These are phyloP conservation scores for Lanmaoa rubissima DNA, from an alignment of 768 basidiomycete species.

Conservation along the genomic window DNA sequence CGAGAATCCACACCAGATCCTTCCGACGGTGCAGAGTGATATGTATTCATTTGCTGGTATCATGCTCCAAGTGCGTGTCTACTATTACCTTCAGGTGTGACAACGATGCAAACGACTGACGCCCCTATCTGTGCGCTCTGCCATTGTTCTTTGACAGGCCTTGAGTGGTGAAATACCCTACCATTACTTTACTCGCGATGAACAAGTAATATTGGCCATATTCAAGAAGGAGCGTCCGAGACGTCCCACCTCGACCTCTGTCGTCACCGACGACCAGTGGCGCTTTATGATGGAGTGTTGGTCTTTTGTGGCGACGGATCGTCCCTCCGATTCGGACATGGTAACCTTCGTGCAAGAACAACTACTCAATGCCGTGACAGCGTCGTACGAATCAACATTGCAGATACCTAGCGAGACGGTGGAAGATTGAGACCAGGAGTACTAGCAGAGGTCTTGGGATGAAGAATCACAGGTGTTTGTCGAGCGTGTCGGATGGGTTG, in stretches of 20 bases:
- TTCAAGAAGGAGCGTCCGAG: conserved; percentile 8
- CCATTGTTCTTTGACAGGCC: conserved; percentile 4
- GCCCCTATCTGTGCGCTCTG: background rate
- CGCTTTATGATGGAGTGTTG: conserved; percentile 24
- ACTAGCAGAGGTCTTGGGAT: background rate
- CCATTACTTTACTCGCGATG: conserved; percentile 18
- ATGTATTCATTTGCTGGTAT: conserved; percentile 34
- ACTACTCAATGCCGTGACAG: conserved; percentile 4
- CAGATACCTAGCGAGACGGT: background rate
- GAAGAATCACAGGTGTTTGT: no score
- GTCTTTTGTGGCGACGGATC: conserved; percentile 26
- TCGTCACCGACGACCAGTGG: conserved; percentile 24
- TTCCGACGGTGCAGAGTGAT: conserved; percentile 34
- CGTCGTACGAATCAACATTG: background rate
- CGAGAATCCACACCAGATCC: background rate
- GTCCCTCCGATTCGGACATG: conserved; percentile 35
- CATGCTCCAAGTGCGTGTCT: conserved; percentile 22
- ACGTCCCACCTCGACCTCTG: conserved; percentile 1
- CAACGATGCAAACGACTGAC: no score
- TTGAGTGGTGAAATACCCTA: conserved; percentile 26
- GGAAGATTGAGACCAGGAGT: background rate
- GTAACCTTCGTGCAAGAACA: conserved; percentile 18
- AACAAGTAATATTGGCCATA: conserved; percentile 20
- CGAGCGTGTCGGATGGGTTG: background rate
- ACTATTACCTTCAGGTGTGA: no score